Percentiles rank a stretch among this genome's conserved stretches.
phyloP scores from a whole-genome alignment of 495 filamentous ascomycete species.

The Cercophora scortea region DNA sequence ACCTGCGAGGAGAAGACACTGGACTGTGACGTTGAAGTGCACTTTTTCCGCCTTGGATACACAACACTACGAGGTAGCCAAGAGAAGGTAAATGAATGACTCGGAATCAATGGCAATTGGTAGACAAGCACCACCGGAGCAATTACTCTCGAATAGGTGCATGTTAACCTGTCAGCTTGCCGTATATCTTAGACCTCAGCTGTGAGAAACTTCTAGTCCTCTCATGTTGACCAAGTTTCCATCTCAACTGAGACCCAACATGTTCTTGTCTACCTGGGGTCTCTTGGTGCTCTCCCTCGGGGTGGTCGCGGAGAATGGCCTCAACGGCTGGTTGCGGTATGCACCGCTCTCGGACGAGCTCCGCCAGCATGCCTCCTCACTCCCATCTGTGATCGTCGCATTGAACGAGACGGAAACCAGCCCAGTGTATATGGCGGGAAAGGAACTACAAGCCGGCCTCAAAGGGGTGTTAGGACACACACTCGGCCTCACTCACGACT shows the following conservation, averaged over 20 bases:
- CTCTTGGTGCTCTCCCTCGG: constrained; percentile 7
- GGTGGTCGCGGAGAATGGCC: constrained; percentile 49
- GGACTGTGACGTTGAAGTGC: too few species aligned
- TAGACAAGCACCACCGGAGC: too few species aligned
- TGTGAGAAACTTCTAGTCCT: too few species aligned
- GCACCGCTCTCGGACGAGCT: constrained; percentile 39
- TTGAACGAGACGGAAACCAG: constrained; percentile 44
- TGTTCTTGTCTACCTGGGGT: not conserved
- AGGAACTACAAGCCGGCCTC: constrained; percentile 54
- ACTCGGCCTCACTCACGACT: constrained; percentile 20
- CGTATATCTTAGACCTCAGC: too few species aligned
- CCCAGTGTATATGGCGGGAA: constrained; percentile 50
- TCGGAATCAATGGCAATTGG: too few species aligned
- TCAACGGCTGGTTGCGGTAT: constrained; percentile 59
- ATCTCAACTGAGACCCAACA: not conserved
- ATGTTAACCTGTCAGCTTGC: too few species aligned
- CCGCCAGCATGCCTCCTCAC: constrained; percentile 9
- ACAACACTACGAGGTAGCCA: too few species aligned
- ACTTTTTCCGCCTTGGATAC: too few species aligned
- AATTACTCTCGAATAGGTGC: too few species aligned
- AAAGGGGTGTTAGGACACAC: constrained; percentile 43
- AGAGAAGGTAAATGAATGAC: too few species aligned
- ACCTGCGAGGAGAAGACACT: too few species aligned
- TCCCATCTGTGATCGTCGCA: constrained; percentile 44
- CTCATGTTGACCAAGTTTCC: too few species aligned